Evolutionary conservation across 2,329 filamentous ascomycete species (phyloP).

Genomic region (Hawksworthiomyces lignivorus): DNA sequence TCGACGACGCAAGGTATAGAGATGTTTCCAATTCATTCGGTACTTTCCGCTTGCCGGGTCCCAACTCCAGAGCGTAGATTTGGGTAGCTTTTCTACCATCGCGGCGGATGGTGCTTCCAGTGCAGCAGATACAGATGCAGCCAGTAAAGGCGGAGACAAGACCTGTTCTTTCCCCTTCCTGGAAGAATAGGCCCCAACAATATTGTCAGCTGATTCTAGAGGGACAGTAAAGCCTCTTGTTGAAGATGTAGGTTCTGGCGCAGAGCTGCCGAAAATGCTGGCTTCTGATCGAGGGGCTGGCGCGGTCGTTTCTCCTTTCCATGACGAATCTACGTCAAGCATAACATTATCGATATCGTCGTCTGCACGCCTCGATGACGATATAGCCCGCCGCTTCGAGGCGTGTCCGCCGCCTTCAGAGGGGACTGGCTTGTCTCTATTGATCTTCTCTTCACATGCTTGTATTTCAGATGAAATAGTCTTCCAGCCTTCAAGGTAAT

Average conservation of each 20-base stretch:
- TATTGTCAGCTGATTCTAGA: too few species aligned
- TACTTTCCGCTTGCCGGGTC: slow-evolving; percentile 40
- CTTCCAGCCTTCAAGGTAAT: slow-evolving; percentile 80
- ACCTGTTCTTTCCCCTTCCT: slow-evolving; percentile 30
- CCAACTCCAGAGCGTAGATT: slow-evolving; percentile 44
- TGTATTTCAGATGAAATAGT: slow-evolving; percentile 58
- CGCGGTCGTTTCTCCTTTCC: slow-evolving; percentile 18
- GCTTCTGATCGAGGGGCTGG: too few species aligned
- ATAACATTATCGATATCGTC: slow-evolving; percentile 39
- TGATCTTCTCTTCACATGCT: slow-evolving; percentile 55
- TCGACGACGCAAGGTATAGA: slow-evolving; percentile 79
- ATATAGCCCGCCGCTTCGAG: slow-evolving; percentile 48
- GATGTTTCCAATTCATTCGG: slow-evolving; percentile 82
- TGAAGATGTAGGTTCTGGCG: too few species aligned
- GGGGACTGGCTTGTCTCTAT: slow-evolving; percentile 36
- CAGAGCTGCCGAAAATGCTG: too few species aligned
- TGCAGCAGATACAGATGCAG: not conserved
- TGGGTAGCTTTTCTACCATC: slow-evolving; percentile 23
- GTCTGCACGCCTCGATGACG: slow-evolving; percentile 27
- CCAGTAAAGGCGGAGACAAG: slow-evolving; percentile 11
- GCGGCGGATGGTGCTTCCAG: not conserved
- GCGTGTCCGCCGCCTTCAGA: slow-evolving; percentile 43
- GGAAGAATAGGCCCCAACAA: too few species aligned
- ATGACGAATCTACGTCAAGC: slow-evolving; percentile 25
- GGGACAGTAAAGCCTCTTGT: too few species aligned